phyloP scores from a whole-genome alignment of 495 filamentous ascomycete genomes.

The Penicillium steckii region DNA sequence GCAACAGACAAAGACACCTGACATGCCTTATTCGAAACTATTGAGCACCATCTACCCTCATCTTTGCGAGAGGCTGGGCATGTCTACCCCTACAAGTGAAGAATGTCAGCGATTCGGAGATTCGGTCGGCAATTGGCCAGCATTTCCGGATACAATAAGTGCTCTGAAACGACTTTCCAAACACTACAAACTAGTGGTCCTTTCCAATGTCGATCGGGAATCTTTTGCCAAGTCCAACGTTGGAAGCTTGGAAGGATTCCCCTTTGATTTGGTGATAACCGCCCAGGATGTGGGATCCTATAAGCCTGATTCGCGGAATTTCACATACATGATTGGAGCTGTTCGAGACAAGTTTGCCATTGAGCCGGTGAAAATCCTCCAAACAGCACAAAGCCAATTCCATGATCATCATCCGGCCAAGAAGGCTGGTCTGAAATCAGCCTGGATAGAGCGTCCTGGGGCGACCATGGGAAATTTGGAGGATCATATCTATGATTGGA shows the following conservation, averaged over 20 bases:
- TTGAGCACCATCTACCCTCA: conserved; percentile 48
- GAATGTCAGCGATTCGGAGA: conserved; percentile 46
- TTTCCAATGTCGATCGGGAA: conserved; percentile 68
- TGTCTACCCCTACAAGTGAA: conserved; percentile 28
- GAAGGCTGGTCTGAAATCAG: conserved; percentile 58
- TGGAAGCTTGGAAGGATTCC: conserved; percentile 44
- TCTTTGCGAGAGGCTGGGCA: conserved; percentile 43
- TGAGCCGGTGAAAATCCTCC: conserved; percentile 55
- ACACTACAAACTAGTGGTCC: conserved; percentile 65
- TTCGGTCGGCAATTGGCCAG: conserved; percentile 59
- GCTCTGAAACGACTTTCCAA: conserved; percentile 55
- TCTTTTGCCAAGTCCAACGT: conserved; percentile 57
- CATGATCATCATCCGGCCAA: conserved; percentile 72
- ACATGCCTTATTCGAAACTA: conserved; percentile 55
- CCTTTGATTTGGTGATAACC: conserved; percentile 69
- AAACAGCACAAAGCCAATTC: conserved; percentile 67
- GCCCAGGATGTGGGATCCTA: conserved; percentile 75
- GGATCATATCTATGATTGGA: conserved; percentile 52
- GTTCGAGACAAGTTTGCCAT: conserved; percentile 57
- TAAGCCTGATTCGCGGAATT: conserved; percentile 68
- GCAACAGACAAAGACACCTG: conserved; percentile 50
- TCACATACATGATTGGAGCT: conserved; percentile 59
- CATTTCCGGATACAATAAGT: conserved; percentile 63
- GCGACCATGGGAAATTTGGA: conserved; percentile 41
- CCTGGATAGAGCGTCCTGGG: conserved; percentile 66